Evolutionary conservation across 192 early-diverging fungal genomes (phyloP).

Genomic region (Coemansia sp.): DNA sequence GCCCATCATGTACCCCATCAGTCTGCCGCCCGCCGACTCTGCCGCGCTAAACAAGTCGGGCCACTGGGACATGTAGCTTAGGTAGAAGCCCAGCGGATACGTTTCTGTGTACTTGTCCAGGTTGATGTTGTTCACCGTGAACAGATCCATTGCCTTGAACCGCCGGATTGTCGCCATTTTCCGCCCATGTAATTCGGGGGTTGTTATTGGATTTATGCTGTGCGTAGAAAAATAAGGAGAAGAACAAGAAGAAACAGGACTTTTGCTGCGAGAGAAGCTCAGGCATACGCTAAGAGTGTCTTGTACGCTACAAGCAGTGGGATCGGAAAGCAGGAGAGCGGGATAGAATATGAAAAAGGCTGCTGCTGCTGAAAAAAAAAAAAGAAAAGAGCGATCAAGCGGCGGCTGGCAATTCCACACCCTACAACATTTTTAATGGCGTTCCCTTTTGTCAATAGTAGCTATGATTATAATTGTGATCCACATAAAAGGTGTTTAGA

Average conservation of each 20-base stretch:
- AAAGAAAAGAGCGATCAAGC: background rate
- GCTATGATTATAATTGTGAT: too few relatives aligned
- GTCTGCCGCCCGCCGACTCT: constrained; percentile 63
- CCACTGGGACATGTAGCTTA: constrained; percentile 90
- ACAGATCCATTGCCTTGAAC: constrained; percentile 90
- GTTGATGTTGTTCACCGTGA: constrained; percentile 95
- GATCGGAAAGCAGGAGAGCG: too few relatives aligned
- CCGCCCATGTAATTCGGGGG: too few relatives aligned
- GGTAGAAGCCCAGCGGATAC: constrained; percentile 93
- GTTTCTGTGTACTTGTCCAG: constrained; percentile 94
- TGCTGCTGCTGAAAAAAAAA: background rate
- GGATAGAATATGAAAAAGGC: constrained; percentile 1
- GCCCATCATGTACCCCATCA: constrained; percentile 93
- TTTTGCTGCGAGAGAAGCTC: too few relatives aligned
- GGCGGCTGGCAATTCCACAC: background rate
- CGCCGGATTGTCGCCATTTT: constrained; percentile 53
- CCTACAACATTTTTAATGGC: background rate
- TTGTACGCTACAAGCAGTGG: too few relatives aligned
- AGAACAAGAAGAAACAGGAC: too few relatives aligned
- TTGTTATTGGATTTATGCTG: too few relatives aligned
- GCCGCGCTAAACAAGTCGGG: constrained; percentile 90
- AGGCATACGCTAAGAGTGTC: background rate
- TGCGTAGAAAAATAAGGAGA: background rate
- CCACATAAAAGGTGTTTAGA: too few relatives aligned
- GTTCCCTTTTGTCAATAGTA: too few relatives aligned